phyloP scores from a whole-genome alignment of 2,329 filamentous ascomycete genomes.

The Fusarium pilosicola region DNA sequence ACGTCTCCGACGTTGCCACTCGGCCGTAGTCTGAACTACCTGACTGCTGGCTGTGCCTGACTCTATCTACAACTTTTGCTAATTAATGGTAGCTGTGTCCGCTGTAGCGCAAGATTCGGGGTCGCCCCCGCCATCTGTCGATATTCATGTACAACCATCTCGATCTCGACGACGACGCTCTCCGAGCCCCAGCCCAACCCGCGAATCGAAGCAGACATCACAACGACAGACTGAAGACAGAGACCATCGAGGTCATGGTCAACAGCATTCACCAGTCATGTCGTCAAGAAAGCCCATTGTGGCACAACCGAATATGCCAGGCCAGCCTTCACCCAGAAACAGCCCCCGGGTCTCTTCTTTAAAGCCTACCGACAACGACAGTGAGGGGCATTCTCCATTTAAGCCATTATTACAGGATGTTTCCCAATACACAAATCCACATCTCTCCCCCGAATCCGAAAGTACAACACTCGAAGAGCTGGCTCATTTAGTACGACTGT shows the following conservation, averaged over 20 bases:
- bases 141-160: conserved; percentile 61
- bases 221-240: conserved; percentile 57
- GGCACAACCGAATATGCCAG: conserved; percentile 53
- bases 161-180: conserved; percentile 63
- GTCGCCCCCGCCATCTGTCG: conserved; percentile 65
- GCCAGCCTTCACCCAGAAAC: conserved; percentile 45
- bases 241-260: conserved; percentile 52
- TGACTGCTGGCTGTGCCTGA: conserved; percentile 16
- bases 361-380: conserved; percentile 47
- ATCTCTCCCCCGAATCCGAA: conserved; percentile 68
- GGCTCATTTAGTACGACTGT: conserved; percentile 79
- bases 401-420: conserved; percentile 71
- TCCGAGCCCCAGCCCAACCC: conserved; percentile 63
- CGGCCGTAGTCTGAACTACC: background rate
- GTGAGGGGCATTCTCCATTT: conserved; percentile 55
- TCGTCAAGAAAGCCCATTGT: conserved; percentile 61
- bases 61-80: conserved; percentile 37
- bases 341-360: conserved; percentile 41
- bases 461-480: conserved; percentile 80
- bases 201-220: conserved; percentile 54
- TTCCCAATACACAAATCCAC: conserved; percentile 72
- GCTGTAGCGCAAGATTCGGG: conserved; percentile 54
- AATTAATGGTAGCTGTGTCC: conserved; percentile 48
- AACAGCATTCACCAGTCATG: conserved; percentile 51
- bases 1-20: conserved; percentile 54